phyloP scores from a whole-genome alignment of 75 land plant genomes.

The Adiantum capillusveneris region DNA sequence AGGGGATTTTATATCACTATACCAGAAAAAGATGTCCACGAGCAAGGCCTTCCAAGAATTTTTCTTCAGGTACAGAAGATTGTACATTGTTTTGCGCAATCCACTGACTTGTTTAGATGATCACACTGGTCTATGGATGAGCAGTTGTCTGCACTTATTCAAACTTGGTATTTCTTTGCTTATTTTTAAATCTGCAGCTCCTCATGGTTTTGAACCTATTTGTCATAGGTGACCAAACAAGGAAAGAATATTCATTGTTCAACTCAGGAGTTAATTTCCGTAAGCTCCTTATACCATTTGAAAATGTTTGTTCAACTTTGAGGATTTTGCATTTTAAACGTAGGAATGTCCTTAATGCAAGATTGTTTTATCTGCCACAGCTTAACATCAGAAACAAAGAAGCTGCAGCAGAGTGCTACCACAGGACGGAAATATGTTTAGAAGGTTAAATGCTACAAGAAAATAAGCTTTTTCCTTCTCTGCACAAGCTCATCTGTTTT shows the following conservation, averaged over 20 bases:
- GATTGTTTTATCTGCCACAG: slow-evolving; percentile 31
- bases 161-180: too few species aligned
- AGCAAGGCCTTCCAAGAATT: slow-evolving; percentile 59
- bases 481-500: neutral
- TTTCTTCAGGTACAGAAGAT: slow-evolving; percentile 95
- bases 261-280: slow-evolving; percentile 83
- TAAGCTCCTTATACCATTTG: slow-evolving; percentile 28
- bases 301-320: too few species aligned
- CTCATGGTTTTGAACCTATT: too few species aligned
- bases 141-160: too few species aligned
- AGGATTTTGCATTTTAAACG: too few species aligned
- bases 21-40: slow-evolving; percentile 58
- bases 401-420: slow-evolving; percentile 88
- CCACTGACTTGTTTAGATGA: too few species aligned
- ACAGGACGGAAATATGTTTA: slow-evolving; percentile 72
- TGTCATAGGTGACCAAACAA: slow-evolving; percentile 63
- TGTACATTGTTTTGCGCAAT: too few species aligned
- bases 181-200: too few species aligned
- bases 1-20: slow-evolving; percentile 89
- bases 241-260: slow-evolving; percentile 92
- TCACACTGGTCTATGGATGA: too few species aligned
- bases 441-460: slow-evolving; percentile 52
- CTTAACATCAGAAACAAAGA: slow-evolving; percentile 89
- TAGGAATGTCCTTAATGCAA: too few species aligned
- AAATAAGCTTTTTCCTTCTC: too few species aligned